Evolutionary conservation across 345 rosid species (phyloP), one percentile per base, ranked within the genome.

Genomic region (sweet orange (Citrus sinensis)): DNA sequence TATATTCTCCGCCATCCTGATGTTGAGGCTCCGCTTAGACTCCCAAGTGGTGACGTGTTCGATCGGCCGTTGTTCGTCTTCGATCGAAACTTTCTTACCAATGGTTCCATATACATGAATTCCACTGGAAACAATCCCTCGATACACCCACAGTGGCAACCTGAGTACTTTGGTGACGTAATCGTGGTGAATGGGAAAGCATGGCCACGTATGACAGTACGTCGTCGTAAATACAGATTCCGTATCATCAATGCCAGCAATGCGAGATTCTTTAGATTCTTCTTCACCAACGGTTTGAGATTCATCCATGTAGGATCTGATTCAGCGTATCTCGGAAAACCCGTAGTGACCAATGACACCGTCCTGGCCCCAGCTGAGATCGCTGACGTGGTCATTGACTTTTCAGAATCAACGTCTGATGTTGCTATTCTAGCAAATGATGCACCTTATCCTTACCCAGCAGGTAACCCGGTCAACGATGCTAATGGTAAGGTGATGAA

Each of bases 101-200:
- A 96, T 35, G 99, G 99, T 55, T 86, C 92, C 11, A 78, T 96
- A 19, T 94, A 90, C 90, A 92, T 96, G 95, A 91, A 89, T 35
- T 85, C 90, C 29, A 92, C 93, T 0, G 99, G 99, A 29, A 90
- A 96, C 80, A 93, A 95, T 54, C 98, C 98, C 6, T 46, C 82
- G 0, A 91, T 96, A 73, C 99, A 96, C 55, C 99, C 98, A 0
- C 99, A 96, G 64, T 96, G 99, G 99, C 97, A 88, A 65, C 99
- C 99, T 0, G 99, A 96, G 60, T 96, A 93, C 66, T 96, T 92
- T 35, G 99, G 98, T 1, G 95, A 92, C 3, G 90, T 79, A 0
- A 92, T 94, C 73, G 71, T 96, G 0, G 99, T 96, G 0, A 96
- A 94, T 42, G 99, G 99, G 1, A 96, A 96, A 82, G 97, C 94